Conservation (phyloP, 2,329 filamentous ascomycete species). For the Neofusicoccum kwambonambiense region DNA sequence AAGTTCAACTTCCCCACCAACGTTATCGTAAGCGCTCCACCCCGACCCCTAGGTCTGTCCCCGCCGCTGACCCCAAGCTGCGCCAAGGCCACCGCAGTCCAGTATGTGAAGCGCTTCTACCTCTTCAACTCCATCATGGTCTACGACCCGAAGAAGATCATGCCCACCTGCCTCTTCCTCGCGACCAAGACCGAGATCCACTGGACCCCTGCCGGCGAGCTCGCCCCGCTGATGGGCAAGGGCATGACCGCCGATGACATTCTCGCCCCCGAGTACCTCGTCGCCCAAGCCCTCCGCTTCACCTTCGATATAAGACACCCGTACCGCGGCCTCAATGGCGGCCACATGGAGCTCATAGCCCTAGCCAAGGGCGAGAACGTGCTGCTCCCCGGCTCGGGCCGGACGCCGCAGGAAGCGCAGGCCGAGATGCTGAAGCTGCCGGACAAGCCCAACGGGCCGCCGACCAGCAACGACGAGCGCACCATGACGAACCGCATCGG, state of each 20-base stretch:
- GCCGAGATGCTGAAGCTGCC: slow-evolving; percentile 31
- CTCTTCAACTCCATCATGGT: slow-evolving; percentile 95
- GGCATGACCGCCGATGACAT: slow-evolving; percentile 71
- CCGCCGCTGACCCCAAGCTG: slow-evolving; percentile 32
- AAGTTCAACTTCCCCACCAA: slow-evolving; percentile 12
- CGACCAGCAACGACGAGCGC: slow-evolving; percentile 19
- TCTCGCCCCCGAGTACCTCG: slow-evolving; percentile 84
- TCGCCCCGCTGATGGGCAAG: slow-evolving; percentile 65
- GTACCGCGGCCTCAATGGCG: slow-evolving; percentile 81
- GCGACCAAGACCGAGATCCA: slow-evolving; percentile 89
- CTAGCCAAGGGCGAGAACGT: slow-evolving; percentile 61
- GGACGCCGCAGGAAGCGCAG: slow-evolving; percentile 28
- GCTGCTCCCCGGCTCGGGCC: slow-evolving; percentile 23
- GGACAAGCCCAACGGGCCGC: slow-evolving; percentile 20
- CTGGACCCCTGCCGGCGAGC: slow-evolving; percentile 66
- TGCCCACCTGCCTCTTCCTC: slow-evolving; percentile 88
- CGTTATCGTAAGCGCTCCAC: background rate
- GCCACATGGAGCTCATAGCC: slow-evolving; percentile 75
- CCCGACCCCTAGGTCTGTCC: background rate
- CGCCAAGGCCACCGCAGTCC: slow-evolving; percentile 70
- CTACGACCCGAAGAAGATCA: slow-evolving; percentile 84
- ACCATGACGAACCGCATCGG: slow-evolving; percentile 48
- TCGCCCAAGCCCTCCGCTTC: slow-evolving; percentile 90
- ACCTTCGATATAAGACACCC: slow-evolving; percentile 92
- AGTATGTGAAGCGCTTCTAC: slow-evolving; percentile 93